Base-by-base conservation (phyloP, 2,329 filamentous ascomycete species). In the Penicillium sp. region DNA sequence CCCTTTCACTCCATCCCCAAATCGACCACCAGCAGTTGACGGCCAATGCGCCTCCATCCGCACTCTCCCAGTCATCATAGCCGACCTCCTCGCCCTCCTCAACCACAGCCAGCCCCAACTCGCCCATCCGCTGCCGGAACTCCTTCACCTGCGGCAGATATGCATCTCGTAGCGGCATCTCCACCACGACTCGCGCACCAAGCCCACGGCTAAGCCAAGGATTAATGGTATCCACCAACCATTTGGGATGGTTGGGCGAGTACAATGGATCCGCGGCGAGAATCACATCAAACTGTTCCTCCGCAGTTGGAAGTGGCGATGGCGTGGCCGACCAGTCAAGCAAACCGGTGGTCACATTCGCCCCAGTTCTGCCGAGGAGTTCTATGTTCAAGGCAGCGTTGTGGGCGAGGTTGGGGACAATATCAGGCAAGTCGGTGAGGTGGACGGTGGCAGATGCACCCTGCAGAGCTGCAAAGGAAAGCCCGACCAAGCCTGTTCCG, bases 181-280 rank as follows among this genome's bases (percentile, higher is more conserved):
- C 93, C 45, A 94, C 78, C 12, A 97, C 80, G 1, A 89, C 88
- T 37, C 89, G 82, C 2, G 90, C 84, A 29, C 82, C 77, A 0
- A 73, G 56, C 3, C 79, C 80, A 15, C 79, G 75, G 9, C 81
- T 82, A 12, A 97, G 80, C 75, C 92, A 91, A 40, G 82, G 77
- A 10, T 81, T 75, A 45, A 97, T 86, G 15, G 90, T 87, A 15
- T 86, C 80, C 0, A 87, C 86, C 23, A 97, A 82, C 68, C 94
- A 84, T 3, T 73, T 76, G 0, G 93, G 91, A 69, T 97, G 94
- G 4, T 89, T 83, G 49, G 92, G 83, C 46, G 93, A 91, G 75
- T 97, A 97, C 21, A 99, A 79, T 0, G 91, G 85, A 73, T 99
- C 94, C 3, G 93, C 91, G 2, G 86, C 91, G 3, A 99, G 81